These are phyloP conservation scores for Pestalotiopsis sp. DNA, from an alignment of 2,329 filamentous ascomycete genomes.

Conservation along the genomic window DNA sequence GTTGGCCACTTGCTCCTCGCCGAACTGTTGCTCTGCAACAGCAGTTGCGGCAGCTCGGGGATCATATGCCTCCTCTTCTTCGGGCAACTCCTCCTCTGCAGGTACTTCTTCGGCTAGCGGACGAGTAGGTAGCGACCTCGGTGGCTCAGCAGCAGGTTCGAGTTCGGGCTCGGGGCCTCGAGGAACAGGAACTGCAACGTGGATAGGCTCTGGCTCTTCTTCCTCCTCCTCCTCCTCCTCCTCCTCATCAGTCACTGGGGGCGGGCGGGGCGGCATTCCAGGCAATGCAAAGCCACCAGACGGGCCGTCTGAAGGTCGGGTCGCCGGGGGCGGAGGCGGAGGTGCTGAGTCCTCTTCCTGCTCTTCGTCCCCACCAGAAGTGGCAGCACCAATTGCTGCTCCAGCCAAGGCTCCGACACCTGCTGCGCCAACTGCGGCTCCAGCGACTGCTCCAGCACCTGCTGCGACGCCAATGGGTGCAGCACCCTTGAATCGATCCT, in stretches of 20 bases:
- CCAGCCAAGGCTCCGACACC: conserved; percentile 30
- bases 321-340: conserved; percentile 62
- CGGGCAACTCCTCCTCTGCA: conserved; percentile 63
- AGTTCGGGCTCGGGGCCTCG: conserved; percentile 59
- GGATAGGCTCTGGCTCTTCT: conserved; percentile 64
- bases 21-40: conserved; percentile 50
- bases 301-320: conserved; percentile 55
- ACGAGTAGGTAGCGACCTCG: conserved; percentile 63
- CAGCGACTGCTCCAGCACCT: conserved; percentile 19
- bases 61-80: conserved; percentile 65
- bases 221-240: conserved; percentile 55
- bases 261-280: conserved; percentile 67
- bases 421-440: conserved; percentile 20
- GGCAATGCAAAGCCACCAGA: conserved; percentile 78
- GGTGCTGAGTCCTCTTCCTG: conserved; percentile 54
- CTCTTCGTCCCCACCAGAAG: conserved; percentile 32
- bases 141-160: conserved; percentile 52
- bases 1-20: conserved; percentile 36
- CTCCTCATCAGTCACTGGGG: conserved; percentile 57
- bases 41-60: conserved; percentile 61
- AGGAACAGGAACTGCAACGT: conserved; percentile 82
- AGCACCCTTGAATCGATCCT: conserved; percentile 78
- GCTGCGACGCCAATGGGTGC: conserved; percentile 31
- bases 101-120: conserved; percentile 65
- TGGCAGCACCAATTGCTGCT: conserved; percentile 21